These are phyloP conservation scores for Beauveria asiatica DNA, from an alignment of 2,329 filamentous ascomycete species.

Conservation along the genomic window DNA sequence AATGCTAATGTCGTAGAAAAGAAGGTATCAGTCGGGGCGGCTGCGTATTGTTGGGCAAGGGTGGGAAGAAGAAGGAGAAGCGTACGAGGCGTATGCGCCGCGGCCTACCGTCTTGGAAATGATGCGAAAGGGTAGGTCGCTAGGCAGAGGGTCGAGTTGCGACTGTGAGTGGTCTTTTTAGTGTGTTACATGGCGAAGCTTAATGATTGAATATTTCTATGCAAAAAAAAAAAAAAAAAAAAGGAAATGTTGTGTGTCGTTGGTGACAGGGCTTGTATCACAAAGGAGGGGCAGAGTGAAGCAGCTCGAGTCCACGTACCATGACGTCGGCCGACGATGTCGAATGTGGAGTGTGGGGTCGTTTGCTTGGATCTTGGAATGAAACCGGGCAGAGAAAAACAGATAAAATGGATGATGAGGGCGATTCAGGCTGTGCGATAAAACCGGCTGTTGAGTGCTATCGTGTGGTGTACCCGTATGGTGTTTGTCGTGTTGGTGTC, in stretches of 20 bases:
- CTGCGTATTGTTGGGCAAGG: too few relatives aligned
- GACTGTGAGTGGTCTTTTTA: constrained; percentile 53
- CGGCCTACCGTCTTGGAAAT: constrained; percentile 94
- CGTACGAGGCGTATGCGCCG: constrained; percentile 93
- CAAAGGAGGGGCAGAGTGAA: background rate
- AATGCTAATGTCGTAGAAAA: constrained; percentile 47
- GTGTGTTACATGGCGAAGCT: constrained; percentile 33
- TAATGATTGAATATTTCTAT: background rate
- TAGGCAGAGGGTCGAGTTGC: constrained; percentile 79
- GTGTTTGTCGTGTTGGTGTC: background rate
- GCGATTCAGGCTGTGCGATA: background rate
- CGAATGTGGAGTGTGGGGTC: too few relatives aligned
- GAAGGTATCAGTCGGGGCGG: background rate
- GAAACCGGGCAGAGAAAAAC: background rate
- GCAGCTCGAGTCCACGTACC: constrained; percentile 27
- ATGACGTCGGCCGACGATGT: constrained; percentile 25
- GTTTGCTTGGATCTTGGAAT: too few relatives aligned
- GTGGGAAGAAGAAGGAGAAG: constrained; percentile 9
- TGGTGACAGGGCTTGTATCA: background rate
- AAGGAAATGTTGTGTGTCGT: background rate
- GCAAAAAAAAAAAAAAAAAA: background rate
- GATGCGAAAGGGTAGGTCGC: constrained; percentile 82
- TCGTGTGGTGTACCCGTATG: background rate
- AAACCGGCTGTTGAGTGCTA: background rate
- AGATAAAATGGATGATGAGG: background rate